Evolutionary conservation across 225 moss, liverwort and hornwort genomes (phyloP).

Genomic region (Pseudisothecium myosuroides): DNA sequence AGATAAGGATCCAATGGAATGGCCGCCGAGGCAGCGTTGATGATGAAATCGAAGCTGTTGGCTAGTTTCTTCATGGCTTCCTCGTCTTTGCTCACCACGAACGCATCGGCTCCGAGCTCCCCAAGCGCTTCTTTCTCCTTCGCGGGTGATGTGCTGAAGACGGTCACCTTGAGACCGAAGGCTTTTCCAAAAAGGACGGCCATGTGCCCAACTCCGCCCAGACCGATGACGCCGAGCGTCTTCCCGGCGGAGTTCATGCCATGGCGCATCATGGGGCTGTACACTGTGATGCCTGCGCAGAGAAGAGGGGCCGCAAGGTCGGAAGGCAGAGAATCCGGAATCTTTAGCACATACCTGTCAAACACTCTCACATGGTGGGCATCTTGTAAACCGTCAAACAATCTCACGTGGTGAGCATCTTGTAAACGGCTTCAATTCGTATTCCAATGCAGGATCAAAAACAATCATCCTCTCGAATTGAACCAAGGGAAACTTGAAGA

Average conservation of each 20-base stretch:
- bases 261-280: slow-evolving; percentile 53
- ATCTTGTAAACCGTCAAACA: neutral
- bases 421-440: neutral
- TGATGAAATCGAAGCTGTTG: slow-evolving; percentile 30
- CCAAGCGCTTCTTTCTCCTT: slow-evolving; percentile 44
- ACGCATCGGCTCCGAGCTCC: slow-evolving; percentile 44
- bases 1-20: slow-evolving; percentile 36
- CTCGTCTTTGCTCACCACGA: slow-evolving; percentile 33
- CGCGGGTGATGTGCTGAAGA: slow-evolving; percentile 40
- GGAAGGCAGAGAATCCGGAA: slow-evolving; percentile 36
- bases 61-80: slow-evolving; percentile 24
- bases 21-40: slow-evolving; percentile 15
- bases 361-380: neutral
- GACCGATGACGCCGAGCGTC: slow-evolving; percentile 41
- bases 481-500: neutral
- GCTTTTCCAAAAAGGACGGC: slow-evolving; percentile 56
- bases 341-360: neutral
- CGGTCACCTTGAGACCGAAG: slow-evolving; percentile 47
- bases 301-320: slow-evolving; percentile 52
- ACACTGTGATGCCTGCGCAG: slow-evolving; percentile 59
- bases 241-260: slow-evolving; percentile 53
- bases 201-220: slow-evolving; percentile 67
- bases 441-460: neutral
- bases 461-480: neutral
- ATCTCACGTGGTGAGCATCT: neutral